A percentile compares a stretch with the other conserved stretches of the same genome.
phyloP scores from a whole-genome alignment of 78 protist species.

The Tieghemostelium lacteum region DNA sequence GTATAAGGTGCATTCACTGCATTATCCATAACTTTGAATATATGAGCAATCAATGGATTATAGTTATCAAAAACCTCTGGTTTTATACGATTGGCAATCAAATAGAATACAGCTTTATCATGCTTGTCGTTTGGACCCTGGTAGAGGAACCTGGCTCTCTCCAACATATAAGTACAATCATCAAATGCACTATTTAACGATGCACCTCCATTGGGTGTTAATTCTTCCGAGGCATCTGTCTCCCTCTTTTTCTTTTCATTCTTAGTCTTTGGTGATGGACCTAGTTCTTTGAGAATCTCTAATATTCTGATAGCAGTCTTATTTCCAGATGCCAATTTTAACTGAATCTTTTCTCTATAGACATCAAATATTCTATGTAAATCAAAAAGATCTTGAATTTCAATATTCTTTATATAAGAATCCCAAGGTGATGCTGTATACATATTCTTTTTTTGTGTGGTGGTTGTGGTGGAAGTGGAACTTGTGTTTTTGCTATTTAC shows the following conservation, averaged over 20 bases:
- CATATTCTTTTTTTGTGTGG: background rate
- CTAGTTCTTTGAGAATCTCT: constrained; percentile 53
- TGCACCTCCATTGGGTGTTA: background rate
- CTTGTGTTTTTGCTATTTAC: background rate
- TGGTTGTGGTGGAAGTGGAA: background rate
- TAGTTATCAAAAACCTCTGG: constrained; percentile 61
- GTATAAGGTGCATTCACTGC: constrained; percentile 48
- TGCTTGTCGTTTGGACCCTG: constrained; percentile 77
- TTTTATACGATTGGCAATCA: constrained; percentile 59
- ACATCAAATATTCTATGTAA: constrained; percentile 70
- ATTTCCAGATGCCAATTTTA: background rate
- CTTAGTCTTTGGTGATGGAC: constrained; percentile 80
- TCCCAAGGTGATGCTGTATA: constrained; percentile 15
- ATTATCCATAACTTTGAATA: constrained; percentile 67
- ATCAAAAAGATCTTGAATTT: constrained; percentile 70
- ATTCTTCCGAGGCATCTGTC: constrained; percentile 26
- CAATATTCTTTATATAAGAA: constrained; percentile 25
- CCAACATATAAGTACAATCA: constrained; percentile 54
- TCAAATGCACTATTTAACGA: constrained; percentile 31
- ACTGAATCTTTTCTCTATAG: constrained; percentile 33
- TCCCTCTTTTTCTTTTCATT: constrained; percentile 57
- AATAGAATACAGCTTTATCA: constrained; percentile 69
- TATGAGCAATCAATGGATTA: constrained; percentile 77
- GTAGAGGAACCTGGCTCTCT: constrained; percentile 76
- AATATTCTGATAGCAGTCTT: constrained; percentile 15